Base-by-base conservation (phyloP, 2,329 filamentous ascomycete species). In the Helminthosporium solani region DNA sequence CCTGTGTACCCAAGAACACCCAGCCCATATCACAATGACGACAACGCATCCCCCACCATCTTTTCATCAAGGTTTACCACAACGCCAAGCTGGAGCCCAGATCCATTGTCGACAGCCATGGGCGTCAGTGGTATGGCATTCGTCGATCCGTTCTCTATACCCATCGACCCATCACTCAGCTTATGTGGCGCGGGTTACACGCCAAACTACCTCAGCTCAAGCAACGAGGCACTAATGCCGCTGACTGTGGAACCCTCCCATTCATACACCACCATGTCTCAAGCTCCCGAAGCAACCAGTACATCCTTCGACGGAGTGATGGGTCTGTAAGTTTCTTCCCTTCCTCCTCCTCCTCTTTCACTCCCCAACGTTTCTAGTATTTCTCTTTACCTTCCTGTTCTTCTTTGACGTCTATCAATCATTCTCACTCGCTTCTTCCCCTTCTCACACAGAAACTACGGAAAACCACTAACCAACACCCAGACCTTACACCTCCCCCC, bases 241-340 rank as follows among this genome's bases (percentile, higher is more conserved):
- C 3, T 25, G 1, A 21, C 16, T 21, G 9, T 9, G 2, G 7
- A 20, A 7, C n/a, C 18, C 19, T 38, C 21, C 27, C 19, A 27
- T 14, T n/a, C 39, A 3, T 8, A 47, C 28, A 47, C 39, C 4
- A 39, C 39, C 12, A 31, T 39, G 5, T 38, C 34, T 8, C 33
- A 27, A 20, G 34, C 39, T 19, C 42, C 39, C n/a, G 44, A 47
- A 16, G 25, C 33, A 16, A 33, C 38, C n/a, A 37, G 21, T 18
- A 23, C 38, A 3, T 42, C 19, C 9, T 38, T 38, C 25, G 35
- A 38, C 7, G 35, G 35, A 14, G 14, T 38, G 18, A 25, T 38
- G 7, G 35, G 25, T 15, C 3, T 19, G 35, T 38, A 25, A 38
- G 35, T 38, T 8, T 35, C 19, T 18, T 19, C 15, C 33, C 5